Evolutionary conservation across 768 basidiomycete genomes (phyloP).

Genomic region (Boletus huronensis): DNA sequence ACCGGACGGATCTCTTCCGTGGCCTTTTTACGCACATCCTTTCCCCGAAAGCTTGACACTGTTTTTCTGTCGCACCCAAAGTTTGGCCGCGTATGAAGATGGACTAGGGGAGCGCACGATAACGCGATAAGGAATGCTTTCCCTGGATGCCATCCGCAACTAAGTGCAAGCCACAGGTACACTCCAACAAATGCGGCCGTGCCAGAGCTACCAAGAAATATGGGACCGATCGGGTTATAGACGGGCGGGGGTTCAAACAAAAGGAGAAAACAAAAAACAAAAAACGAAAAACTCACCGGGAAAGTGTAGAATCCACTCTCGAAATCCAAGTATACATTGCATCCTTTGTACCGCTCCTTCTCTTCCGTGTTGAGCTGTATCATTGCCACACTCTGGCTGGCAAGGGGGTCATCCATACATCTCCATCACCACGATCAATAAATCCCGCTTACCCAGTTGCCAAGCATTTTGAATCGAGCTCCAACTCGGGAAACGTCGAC

Average conservation of each 20-base stretch:
- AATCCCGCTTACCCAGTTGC: conserved; percentile 73
- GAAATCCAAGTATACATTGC: conserved; percentile 74
- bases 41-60: not conserved
- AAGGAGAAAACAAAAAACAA: not conserved
- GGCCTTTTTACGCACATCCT: not conserved
- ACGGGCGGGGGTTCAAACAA: not conserved
- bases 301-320: conserved; percentile 77
- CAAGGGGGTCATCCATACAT: not conserved
- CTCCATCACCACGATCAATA: not conserved
- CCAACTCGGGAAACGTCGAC: conserved; percentile 62
- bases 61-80: not conserved
- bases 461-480: conserved; percentile 48
- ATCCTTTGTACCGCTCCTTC: conserved; percentile 52
- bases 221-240: not conserved
- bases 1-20: conserved; percentile 30
- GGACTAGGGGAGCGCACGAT: not conserved
- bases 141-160: not conserved
- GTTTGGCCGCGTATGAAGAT: not conserved
- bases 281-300: conserved; percentile 63
- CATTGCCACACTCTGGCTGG: conserved; percentile 75
- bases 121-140: not conserved
- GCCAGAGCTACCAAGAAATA: not conserved
- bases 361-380: conserved; percentile 75
- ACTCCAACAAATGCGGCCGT: no score
- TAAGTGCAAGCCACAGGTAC: not conserved